A percentile compares a stretch with the other conserved stretches of the same genome.
Evolutionary conservation across 805 yeast species (phyloP).

Genomic region (Starmerella scarabaei): DNA sequence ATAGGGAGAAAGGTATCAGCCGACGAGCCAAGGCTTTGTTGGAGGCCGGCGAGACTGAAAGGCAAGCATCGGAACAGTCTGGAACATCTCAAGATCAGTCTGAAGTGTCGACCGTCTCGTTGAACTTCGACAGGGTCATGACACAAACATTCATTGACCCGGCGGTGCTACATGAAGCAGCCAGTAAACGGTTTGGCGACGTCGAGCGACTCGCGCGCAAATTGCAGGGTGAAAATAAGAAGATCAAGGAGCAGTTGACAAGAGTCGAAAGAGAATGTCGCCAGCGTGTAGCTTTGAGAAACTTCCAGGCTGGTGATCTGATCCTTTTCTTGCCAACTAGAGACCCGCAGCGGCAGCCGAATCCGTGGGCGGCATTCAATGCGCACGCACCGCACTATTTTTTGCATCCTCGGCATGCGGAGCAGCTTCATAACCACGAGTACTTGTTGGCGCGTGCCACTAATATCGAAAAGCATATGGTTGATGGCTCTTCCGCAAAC

Average conservation of each 20-base stretch:
- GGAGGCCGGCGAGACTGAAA: neutral
- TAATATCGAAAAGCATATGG: constrained; percentile 38
- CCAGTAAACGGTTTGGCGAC: constrained; percentile 69
- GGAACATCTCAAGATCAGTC: no score
- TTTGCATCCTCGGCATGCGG: constrained; percentile 37
- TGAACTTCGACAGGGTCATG: constrained; percentile 15
- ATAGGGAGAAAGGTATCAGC: constrained; percentile 46
- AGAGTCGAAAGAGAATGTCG: constrained; percentile 26
- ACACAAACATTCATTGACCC: constrained; percentile 29
- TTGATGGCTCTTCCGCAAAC: constrained; percentile 31
- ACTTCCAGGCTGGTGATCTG: constrained; percentile 60
- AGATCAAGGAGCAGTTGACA: constrained; percentile 30
- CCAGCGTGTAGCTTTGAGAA: constrained; percentile 51
- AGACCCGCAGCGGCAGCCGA: constrained; percentile 31
- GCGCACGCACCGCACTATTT: constrained; percentile 78
- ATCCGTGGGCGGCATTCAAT: constrained; percentile 92
- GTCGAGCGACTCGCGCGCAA: constrained; percentile 83
- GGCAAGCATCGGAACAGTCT: neutral
- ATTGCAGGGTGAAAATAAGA: constrained; percentile 57
- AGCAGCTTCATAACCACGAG: constrained; percentile 38
- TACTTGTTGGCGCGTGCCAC: constrained; percentile 71
- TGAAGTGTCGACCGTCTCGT: neutral
- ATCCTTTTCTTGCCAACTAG: constrained; percentile 77
- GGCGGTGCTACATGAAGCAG: constrained; percentile 31
- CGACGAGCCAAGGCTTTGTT: neutral